Conservation (phyloP, 352 stramenopile genomes). For the Lagenidium giganteum region DNA sequence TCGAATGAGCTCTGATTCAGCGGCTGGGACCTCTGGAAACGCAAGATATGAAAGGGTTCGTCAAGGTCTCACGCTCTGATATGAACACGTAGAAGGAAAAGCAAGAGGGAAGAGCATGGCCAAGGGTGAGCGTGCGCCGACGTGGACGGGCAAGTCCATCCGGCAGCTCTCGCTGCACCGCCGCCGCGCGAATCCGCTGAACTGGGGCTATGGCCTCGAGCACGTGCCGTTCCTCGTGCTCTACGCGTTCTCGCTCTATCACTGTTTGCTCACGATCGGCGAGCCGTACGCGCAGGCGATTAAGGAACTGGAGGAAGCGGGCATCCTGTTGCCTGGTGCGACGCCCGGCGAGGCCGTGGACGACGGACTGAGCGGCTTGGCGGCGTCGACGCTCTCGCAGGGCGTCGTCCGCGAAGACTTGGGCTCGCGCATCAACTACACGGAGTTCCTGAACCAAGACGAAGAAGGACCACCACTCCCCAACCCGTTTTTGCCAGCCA, state of each 20-base stretch:
- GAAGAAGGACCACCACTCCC: slow-evolving; percentile 71
- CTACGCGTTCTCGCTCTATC: slow-evolving; percentile 37
- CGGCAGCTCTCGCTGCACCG: slow-evolving; percentile 38
- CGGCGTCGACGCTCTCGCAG: slow-evolving; percentile 64
- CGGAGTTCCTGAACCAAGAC: slow-evolving; percentile 42
- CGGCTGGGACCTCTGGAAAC: too few relatives aligned
- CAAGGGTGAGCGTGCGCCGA: slow-evolving; percentile 16
- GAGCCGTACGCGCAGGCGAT: slow-evolving; percentile 62
- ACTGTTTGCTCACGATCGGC: slow-evolving; percentile 35
- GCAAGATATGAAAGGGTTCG: background rate
- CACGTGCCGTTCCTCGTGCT: slow-evolving; percentile 42
- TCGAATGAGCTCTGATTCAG: slow-evolving; percentile 8
- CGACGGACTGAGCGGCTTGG: slow-evolving; percentile 40
- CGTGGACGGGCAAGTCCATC: slow-evolving; percentile 41
- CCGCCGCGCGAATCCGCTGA: slow-evolving; percentile 28
- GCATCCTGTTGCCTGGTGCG: slow-evolving; percentile 34
- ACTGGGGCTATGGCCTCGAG: slow-evolving; percentile 32
- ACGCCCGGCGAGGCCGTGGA: slow-evolving; percentile 26
- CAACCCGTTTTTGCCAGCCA: slow-evolving; percentile 88
- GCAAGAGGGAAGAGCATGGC: slow-evolving; percentile 5
- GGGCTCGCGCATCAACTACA: slow-evolving; percentile 45
- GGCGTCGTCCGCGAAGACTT: slow-evolving; percentile 54
- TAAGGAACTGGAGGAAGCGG: slow-evolving; percentile 57
- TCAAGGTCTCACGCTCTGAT: background rate
- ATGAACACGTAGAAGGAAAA: slow-evolving; percentile 1